Evolutionary conservation across 1,284 basidiomycete species (phyloP).

Genomic region (Pseudozyma thailandica): DNA sequence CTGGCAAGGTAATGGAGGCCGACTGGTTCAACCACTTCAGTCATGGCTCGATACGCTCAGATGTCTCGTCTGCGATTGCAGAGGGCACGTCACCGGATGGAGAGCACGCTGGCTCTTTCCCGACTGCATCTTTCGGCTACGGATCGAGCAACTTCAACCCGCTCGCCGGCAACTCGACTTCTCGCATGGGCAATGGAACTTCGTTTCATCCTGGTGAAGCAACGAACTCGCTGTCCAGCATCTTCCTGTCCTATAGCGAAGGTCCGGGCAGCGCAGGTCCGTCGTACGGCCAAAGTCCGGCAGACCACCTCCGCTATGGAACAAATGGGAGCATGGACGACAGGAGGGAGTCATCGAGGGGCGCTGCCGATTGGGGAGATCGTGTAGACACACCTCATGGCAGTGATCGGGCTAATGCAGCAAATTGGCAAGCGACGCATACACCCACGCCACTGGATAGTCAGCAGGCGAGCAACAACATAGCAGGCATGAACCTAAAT

Average conservation of each 20-base stretch:
- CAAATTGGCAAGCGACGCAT: conserved; percentile 8
- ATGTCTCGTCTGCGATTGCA: conserved; percentile 25
- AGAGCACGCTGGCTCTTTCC: conserved; percentile 7
- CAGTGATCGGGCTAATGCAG: conserved; percentile 10
- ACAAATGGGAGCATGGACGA: conserved; percentile 2
- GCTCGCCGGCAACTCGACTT: conserved; percentile 41
- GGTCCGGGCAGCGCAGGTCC: conserved; percentile 1
- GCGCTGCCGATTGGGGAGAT: conserved; percentile 4
- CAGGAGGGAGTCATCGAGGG: conserved; percentile 3
- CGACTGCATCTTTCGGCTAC: conserved; percentile 33
- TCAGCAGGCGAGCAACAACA: conserved; percentile 12
- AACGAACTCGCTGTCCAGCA: conserved; percentile 39
- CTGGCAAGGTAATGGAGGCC: conserved; percentile 24
- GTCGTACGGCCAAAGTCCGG: conserved; percentile 3
- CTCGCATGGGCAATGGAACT: conserved; percentile 11
- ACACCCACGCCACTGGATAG: conserved; percentile 9
- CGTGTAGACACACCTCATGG: conserved; percentile 8
- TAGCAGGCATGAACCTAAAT: conserved; percentile 38
- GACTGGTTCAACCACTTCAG: conserved; percentile 43
- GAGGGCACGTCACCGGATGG: conserved; percentile 34
- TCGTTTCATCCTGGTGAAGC: conserved; percentile 28
- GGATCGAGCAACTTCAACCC: conserved; percentile 45
- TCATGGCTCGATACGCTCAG: conserved; percentile 26
- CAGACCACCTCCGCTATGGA: not conserved
- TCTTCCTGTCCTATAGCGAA: conserved; percentile 34